Evolutionary conservation across 306 rosid species (phyloP), one percentile per base, ranked within the genome.

Genomic region (Aeschynomene evenia): DNA sequence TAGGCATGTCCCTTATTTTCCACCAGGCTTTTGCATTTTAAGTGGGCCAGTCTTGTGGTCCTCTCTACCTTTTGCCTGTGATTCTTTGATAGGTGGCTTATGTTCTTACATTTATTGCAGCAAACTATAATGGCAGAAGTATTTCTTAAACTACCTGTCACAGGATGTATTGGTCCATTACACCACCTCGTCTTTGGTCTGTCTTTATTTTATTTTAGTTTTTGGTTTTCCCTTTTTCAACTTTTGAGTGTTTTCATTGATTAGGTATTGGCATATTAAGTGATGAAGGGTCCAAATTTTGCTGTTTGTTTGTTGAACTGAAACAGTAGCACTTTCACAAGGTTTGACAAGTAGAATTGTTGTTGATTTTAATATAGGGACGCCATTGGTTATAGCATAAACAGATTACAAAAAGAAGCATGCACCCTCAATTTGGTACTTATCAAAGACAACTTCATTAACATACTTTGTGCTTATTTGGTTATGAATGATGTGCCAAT

Each of bases 41-140:
- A 46, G 65, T 59, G 59, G 75, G 83, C 77, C 74, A 48, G 39
- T 33, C 33, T 51, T 51, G 19, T 23, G 71, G 70, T 40, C 39
- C 57, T 64, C 50, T 43, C 66, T 22, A 7, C 49, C 2, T 15
- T 15, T 36, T 36, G 28, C 61, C 19, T 46, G 52, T 73, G 34
- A 62, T 36, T 29, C 23, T 45, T 10, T 3, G 16, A 19, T 52
- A 20, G 43, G 64, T 66, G 22, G 66, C 54, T 75, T 54, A 3
- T 20, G 22, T 55, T 56, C 36, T 62, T 45, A 39, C 70, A 72
- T 75, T 80, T 62, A 46, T 57, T 77, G 70, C 39, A 42, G n/a
- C 15, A 6, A 16, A 80, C 31, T 52, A 16, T n/a, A 20, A 22
- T 6, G 15, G 37, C 31, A 49, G 13, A 64, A 37, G 31, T 37